Percentiles rank a stretch among this genome's conserved stretches.
Conservation (phyloP, 73 alveolate species). For the Paramecium primaurelia region DNA sequence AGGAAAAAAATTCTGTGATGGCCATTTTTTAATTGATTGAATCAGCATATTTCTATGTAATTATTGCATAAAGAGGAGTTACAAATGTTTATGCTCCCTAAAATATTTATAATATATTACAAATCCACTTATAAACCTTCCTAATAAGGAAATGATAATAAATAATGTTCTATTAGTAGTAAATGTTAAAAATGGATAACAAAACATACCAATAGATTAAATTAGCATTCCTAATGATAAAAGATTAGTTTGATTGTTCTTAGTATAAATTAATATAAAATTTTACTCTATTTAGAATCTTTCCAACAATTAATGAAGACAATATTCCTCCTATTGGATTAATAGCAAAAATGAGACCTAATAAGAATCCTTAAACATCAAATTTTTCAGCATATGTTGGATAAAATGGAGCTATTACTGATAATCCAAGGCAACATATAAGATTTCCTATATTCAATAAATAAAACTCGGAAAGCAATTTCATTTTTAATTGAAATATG, state of each 20-base stretch:
- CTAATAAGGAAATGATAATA: neutral
- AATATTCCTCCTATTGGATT: neutral
- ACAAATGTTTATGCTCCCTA: neutral
- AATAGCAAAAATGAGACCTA: neutral
- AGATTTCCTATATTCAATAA: neutral
- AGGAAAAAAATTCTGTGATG: neutral
- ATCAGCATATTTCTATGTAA: neutral
- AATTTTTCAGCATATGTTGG: conserved; percentile 10
- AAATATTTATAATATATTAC: neutral
- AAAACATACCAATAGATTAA: neutral
- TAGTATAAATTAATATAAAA: neutral
- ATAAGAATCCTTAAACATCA: neutral
- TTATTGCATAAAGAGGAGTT: neutral
- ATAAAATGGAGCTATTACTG: conserved; percentile 40
- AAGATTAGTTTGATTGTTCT: neutral
- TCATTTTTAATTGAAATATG: neutral
- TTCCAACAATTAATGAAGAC: neutral
- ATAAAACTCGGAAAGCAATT: neutral
- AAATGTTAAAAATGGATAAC: neutral
- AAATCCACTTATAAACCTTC: conserved; percentile 11
- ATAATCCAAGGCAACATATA: neutral
- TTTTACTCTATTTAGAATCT: neutral
- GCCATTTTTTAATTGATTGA: neutral
- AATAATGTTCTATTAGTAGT: neutral
- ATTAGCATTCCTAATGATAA: neutral